phyloP scores from a whole-genome alignment of 805 yeast genomes.

The Saccharomyces cerevisiae region DNA sequence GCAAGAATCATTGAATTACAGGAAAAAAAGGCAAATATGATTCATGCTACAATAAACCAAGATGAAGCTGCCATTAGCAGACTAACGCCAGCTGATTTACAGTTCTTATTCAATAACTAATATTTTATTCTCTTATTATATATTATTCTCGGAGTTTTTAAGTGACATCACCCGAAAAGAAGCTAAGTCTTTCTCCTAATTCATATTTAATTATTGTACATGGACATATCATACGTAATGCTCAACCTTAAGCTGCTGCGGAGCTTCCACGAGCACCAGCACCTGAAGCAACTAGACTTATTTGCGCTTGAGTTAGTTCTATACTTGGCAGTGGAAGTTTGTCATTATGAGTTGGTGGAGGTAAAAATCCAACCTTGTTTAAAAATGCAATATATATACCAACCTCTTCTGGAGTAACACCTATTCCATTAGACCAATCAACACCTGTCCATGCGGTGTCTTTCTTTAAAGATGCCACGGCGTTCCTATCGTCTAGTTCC shows the following conservation, averaged over 20 bases:
- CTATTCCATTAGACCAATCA: slow-evolving; percentile 63
- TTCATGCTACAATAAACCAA: slow-evolving; percentile 87
- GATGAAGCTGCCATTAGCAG: slow-evolving; percentile 87
- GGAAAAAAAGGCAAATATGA: slow-evolving; percentile 97
- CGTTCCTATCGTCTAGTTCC: slow-evolving; percentile 82
- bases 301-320: slow-evolving; percentile 46
- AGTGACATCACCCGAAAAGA: background rate
- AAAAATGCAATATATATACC: slow-evolving; percentile 77
- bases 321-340: slow-evolving; percentile 46
- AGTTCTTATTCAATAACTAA: slow-evolving; percentile 82
- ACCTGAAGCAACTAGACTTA: slow-evolving; percentile 51
- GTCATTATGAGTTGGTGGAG: slow-evolving; percentile 45
- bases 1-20: slow-evolving; percentile 91
- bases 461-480: slow-evolving; percentile 54
- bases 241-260: slow-evolving; percentile 23
- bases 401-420: slow-evolving; percentile 59
- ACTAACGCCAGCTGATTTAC: slow-evolving; percentile 88
- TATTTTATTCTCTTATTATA: background rate
- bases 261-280: slow-evolving; percentile 73
- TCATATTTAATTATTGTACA: background rate
- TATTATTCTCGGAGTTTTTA: background rate
- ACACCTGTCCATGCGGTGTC: slow-evolving; percentile 59
- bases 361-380: slow-evolving; percentile 71
- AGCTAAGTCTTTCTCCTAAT: background rate
- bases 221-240: background rate